These are phyloP conservation scores for Ceratobasidium papillatum DNA, from an alignment of 1,284 basidiomycete species.

Conservation along the genomic window DNA sequence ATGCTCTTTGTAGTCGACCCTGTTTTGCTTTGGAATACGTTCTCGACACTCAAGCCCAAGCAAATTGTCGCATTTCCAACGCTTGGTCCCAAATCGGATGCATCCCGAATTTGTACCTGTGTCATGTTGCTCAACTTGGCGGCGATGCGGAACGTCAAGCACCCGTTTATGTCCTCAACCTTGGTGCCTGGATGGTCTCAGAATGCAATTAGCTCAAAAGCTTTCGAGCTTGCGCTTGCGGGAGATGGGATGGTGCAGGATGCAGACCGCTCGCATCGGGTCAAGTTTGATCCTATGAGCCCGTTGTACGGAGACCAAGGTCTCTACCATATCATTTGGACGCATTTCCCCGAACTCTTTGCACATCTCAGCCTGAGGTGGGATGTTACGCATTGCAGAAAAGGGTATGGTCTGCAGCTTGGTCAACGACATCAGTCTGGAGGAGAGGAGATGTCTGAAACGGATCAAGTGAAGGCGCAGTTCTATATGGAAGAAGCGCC, in stretches of 20 bases:
- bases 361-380: conserved; percentile 40
- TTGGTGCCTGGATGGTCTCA: conserved; percentile 19
- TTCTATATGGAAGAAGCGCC: conserved; percentile 37
- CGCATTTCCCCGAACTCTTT: conserved; percentile 37
- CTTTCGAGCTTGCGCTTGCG: conserved; percentile 24
- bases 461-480: conserved; percentile 35
- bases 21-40: conserved; percentile 41
- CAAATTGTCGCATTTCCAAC: conserved; percentile 41
- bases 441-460: conserved; percentile 41
- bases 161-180: conserved; percentile 32
- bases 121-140: conserved; percentile 39
- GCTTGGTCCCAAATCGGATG: conserved; percentile 37
- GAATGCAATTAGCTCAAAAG: conserved; percentile 15
- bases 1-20: conserved; percentile 41
- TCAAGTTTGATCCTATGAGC: conserved; percentile 38
- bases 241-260: neutral
- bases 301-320: conserved; percentile 41
- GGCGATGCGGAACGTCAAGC: conserved; percentile 33
- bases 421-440: conserved; percentile 7
- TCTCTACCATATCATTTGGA: conserved; percentile 40
- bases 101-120: conserved; percentile 37
- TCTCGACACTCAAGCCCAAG: conserved; percentile 26
- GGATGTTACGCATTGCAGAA: conserved; percentile 40
- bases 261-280: neutral
- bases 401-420: conserved; percentile 31